Base-by-base conservation (phyloP, 2,329 filamentous ascomycete species). In the Nectriaceae sp. region DNA sequence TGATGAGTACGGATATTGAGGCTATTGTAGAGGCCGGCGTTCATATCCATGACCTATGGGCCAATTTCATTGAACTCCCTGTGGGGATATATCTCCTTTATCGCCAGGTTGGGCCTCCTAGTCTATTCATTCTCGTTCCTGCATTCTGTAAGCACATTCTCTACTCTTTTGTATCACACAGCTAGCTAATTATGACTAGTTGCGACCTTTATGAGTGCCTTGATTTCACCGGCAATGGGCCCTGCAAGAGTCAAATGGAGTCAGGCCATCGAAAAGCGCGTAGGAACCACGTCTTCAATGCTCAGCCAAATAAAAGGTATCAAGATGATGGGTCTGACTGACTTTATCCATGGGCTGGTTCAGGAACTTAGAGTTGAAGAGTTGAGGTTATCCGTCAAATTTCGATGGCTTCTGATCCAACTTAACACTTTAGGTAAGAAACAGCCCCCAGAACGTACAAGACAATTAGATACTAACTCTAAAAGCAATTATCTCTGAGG, bases 1-100 rank as follows among this genome's bases (percentile, higher is more conserved):
- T 77, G 6, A 78, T 78, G 73, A 73, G 69, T 15, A 70, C 72
- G 1, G 75, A 77, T 44, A 67, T 78, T 5, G 73, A 75, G 8
- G 54, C 52, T 0, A 65, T 73, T 8, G 55, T 60, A 2, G 43
- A 47, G 8, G 61, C 63, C 4, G 50, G 65, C 11, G 52, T 56
- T 0, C 46, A 54, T 0, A 45, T 72, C 1, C 64, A 71, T 51
- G 70, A 72, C 4, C 57, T 69, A n/a, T 74, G 71, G 70, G 66
- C 71, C 3, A 61, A 62, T 18, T 40, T 69, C 1, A 50, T 75
- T 11, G 70, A 75, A 21, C 54, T 75, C 13, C 62, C 56, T 0
- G 44, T 75, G n/a, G 68, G 65, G 0, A 59, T 71, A 3, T 74
- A 64, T 40, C 46, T 75, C 3, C 52, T 75, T 0, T 57, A 66